These are phyloP conservation scores for Pseudonitzschia multiseries DNA, from an alignment of 108 stramenopile genomes.

Conservation along the genomic window DNA sequence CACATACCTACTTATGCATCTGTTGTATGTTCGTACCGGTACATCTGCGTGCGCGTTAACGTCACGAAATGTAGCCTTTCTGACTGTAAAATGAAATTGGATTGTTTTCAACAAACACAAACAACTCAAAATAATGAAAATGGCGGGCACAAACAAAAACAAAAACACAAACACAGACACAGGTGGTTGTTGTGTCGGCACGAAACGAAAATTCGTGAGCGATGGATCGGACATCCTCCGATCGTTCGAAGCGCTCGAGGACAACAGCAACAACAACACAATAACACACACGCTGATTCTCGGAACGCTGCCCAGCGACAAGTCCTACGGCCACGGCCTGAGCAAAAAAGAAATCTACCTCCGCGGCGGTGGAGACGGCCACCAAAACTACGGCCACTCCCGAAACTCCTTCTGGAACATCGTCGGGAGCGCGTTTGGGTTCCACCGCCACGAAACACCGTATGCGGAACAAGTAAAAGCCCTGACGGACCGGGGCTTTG, in stretches of 20 bases:
- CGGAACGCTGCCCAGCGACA: constrained; percentile 1
- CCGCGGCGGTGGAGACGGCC: not conserved
- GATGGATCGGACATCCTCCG: not conserved
- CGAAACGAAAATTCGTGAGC: constrained; percentile 7
- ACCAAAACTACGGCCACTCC: not conserved
- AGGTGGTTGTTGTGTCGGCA: no score
- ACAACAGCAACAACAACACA: no score
- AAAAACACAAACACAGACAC: no score
- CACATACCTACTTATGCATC: no score
- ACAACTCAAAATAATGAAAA: no score
- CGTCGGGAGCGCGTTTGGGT: constrained; percentile 5
- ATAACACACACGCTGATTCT: constrained; percentile 5
- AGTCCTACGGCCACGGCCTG: not conserved
- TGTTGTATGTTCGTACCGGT: no score
- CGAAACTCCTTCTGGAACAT: constrained; percentile 4
- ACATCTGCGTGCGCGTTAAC: no score
- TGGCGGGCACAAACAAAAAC: no score
- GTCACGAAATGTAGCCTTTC: no score
- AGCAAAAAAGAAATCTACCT: not conserved
- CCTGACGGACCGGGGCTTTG: not conserved
- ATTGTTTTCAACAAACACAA: no score
- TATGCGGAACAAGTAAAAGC: not conserved
- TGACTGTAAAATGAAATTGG: no score
- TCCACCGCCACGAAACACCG: not conserved
- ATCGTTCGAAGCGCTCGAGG: not conserved